Evolutionary conservation across 768 basidiomycete genomes (phyloP).

Genomic region (Tubosaeta sp.): DNA sequence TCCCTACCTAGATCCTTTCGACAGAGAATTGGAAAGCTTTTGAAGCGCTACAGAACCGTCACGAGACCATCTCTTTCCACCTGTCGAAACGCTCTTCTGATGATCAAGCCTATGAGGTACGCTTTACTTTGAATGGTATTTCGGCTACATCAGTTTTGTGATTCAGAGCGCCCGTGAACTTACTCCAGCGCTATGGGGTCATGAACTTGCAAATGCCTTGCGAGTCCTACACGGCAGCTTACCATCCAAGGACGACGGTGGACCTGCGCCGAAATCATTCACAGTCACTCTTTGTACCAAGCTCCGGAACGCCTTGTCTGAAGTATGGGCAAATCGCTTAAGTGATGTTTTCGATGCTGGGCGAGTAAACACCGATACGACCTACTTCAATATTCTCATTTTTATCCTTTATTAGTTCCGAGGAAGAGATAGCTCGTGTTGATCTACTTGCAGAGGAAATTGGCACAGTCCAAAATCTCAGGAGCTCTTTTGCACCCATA

Average conservation of each 20-base stretch:
- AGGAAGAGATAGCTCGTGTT: conserved; percentile 65
- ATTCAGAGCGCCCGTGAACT: conserved; percentile 77
- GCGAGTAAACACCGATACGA: conserved; percentile 37
- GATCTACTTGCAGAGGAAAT: conserved; percentile 73
- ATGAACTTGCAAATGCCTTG: conserved; percentile 73
- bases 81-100: conserved; percentile 68
- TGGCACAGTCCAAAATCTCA: conserved; percentile 70
- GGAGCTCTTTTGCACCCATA: conserved; percentile 80
- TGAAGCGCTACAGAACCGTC: conserved; percentile 54
- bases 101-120: conserved; percentile 77
- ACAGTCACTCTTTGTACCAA: conserved; percentile 44
- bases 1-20: conserved; percentile 45
- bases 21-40: conserved; percentile 48
- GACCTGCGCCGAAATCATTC: conserved; percentile 16
- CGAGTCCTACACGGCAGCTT: conserved; percentile 53
- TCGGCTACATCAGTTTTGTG: neutral
- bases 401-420: conserved; percentile 42
- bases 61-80: conserved; percentile 64
- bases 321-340: conserved; percentile 67
- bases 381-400: neutral
- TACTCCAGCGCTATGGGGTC: conserved; percentile 72
- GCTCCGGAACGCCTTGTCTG: conserved; percentile 60
- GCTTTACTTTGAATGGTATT: conserved; percentile 17
- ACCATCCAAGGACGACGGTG: conserved; percentile 37
- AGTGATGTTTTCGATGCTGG: conserved; percentile 80